Percentiles rank a stretch among this genome's conserved stretches.
phyloP scores from a whole-genome alignment of 2,329 filamentous ascomycete species.

The Tolypocladium ovalisporum region DNA sequence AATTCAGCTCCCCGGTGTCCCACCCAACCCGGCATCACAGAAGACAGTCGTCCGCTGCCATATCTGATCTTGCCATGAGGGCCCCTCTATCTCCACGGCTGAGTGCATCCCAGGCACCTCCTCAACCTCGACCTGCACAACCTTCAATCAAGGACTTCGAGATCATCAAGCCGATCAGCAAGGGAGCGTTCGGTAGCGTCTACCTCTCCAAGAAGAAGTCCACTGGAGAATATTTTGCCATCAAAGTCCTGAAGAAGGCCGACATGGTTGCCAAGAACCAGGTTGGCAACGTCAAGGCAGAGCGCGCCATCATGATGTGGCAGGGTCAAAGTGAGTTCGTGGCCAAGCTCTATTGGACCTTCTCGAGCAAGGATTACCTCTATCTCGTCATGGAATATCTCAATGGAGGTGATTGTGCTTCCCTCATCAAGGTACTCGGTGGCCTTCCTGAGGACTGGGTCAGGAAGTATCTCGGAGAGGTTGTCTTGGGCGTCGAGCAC shows the following conservation, averaged over 20 bases:
- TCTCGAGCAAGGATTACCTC: slow-evolving; percentile 97
- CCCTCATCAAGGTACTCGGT: slow-evolving; percentile 86
- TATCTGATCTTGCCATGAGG: slow-evolving; percentile 56
- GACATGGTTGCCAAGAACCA: slow-evolving; percentile 99
- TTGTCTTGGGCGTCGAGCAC: slow-evolving; percentile 93
- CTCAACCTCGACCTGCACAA: slow-evolving; percentile 77
- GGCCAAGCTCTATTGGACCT: slow-evolving; percentile 98
- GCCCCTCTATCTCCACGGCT: slow-evolving; percentile 76
- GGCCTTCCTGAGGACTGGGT: slow-evolving; percentile 95
- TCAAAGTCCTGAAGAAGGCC: slow-evolving; percentile 98
- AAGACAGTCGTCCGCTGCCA: slow-evolving; percentile 81
- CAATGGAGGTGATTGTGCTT: slow-evolving; percentile 94
- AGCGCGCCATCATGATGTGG: slow-evolving; percentile 99
- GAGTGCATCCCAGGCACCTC: slow-evolving; percentile 62
- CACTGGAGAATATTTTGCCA: slow-evolving; percentile 95
- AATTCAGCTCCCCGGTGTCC: slow-evolving; percentile 66
- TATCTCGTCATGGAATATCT: slow-evolving; percentile 99
- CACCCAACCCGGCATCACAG: slow-evolving; percentile 58
- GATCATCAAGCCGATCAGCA: slow-evolving; percentile 98
- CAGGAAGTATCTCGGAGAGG: slow-evolving; percentile 93
- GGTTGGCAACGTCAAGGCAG: slow-evolving; percentile 96
- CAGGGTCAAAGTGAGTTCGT: slow-evolving; percentile 99
- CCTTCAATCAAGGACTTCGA: slow-evolving; percentile 99
- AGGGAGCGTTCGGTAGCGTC: slow-evolving; percentile 94
- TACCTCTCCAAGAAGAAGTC: slow-evolving; percentile 98